phyloP scores from a whole-genome alignment of 306 rosid genomes.

The Morella rubra region DNA sequence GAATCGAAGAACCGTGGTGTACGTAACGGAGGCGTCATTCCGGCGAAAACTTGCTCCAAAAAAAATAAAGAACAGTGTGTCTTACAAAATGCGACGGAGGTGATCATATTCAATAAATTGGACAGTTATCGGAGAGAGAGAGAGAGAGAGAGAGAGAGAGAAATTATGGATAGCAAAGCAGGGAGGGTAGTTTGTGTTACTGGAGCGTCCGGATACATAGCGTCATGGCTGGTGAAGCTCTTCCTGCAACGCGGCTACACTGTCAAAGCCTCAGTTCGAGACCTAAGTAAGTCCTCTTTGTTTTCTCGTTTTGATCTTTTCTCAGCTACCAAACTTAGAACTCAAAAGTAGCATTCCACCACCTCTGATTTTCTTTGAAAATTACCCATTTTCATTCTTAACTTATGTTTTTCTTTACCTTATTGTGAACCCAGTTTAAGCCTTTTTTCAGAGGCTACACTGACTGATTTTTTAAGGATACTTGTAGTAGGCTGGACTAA shows the following conservation, averaged over 20 bases:
- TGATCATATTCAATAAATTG: too few species aligned
- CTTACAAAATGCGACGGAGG: too few species aligned
- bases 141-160: neutral
- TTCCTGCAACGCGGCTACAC: conserved; percentile 20
- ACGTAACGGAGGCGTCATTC: too few species aligned
- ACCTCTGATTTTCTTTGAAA: neutral
- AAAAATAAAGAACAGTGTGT: too few species aligned
- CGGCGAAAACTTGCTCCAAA: too few species aligned
- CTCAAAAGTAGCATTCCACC: neutral
- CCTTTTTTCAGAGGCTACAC: too few species aligned
- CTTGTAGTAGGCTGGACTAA: too few species aligned
- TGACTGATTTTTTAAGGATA: too few species aligned
- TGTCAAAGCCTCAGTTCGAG: conserved; percentile 11
- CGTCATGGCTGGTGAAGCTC: conserved; percentile 28
- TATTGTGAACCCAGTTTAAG: too few species aligned
- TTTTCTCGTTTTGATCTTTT: neutral
- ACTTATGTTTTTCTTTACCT: too few species aligned
- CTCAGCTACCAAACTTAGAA: neutral
- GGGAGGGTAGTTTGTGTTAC: conserved; percentile 21
- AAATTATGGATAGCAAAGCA: conserved; percentile 3
- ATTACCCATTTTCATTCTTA: neutral
- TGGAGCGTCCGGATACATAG: conserved; percentile 29
- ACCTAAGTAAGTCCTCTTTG: neutral
- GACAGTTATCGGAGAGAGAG: too few species aligned
- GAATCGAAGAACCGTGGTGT: too few species aligned